Evolutionary conservation across 2,329 filamentous ascomycete genomes (phyloP).

Genomic region (Claviceps sp.): DNA sequence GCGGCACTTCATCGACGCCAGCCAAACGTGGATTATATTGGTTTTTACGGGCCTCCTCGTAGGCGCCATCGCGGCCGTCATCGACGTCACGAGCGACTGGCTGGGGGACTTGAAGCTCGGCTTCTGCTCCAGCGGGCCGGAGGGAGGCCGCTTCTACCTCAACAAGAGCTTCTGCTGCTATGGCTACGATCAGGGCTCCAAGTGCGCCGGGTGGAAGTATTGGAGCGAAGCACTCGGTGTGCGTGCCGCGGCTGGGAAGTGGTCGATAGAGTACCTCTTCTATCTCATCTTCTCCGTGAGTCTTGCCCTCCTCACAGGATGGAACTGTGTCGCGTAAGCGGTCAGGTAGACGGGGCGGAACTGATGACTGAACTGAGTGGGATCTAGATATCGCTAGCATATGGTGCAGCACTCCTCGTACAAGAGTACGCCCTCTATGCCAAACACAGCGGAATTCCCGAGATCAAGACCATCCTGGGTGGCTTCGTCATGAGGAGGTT

Average conservation of each 20-base stretch:
- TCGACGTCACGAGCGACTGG: slow-evolving; percentile 88
- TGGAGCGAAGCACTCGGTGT: slow-evolving; percentile 70
- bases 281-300: slow-evolving; percentile 74
- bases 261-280: slow-evolving; percentile 76
- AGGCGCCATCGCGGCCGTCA: slow-evolving; percentile 72
- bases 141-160: slow-evolving; percentile 80
- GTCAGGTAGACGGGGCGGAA: neutral
- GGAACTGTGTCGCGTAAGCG: no score
- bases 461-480: slow-evolving; percentile 92
- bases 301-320: slow-evolving; percentile 4
- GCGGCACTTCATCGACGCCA: slow-evolving; percentile 64
- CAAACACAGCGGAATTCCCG: slow-evolving; percentile 89
- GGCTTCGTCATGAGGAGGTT: slow-evolving; percentile 87
- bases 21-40: slow-evolving; percentile 84
- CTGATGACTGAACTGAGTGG: neutral
- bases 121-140: slow-evolving; percentile 61
- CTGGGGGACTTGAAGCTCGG: slow-evolving; percentile 84
- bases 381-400: slow-evolving; percentile 60
- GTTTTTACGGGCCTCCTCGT: slow-evolving; percentile 75
- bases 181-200: slow-evolving; percentile 70
- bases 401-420: slow-evolving; percentile 65
- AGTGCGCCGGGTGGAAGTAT: slow-evolving; percentile 76
- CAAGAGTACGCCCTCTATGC: slow-evolving; percentile 76
- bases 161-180: slow-evolving; percentile 88
- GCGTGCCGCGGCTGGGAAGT: slow-evolving; percentile 52